Conservation (phyloP, 768 basidiomycete genomes). For the Candolleomyces efflorescens region DNA sequence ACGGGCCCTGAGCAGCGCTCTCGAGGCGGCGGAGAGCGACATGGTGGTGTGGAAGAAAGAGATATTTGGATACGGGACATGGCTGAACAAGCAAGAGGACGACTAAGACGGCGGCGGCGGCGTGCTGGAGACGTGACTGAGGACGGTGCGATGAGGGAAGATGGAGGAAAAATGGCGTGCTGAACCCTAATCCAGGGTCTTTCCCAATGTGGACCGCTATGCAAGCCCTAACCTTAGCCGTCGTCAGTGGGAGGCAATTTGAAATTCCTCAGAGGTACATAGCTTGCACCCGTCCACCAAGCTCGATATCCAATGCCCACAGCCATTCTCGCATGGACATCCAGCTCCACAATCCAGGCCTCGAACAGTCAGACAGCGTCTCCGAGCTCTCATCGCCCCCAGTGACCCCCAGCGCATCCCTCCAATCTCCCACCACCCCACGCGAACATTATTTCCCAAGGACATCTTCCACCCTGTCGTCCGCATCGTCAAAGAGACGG, state of each 20-base stretch:
- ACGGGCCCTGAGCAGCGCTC: conserved; percentile 7
- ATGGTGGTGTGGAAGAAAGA: conserved; percentile 2
- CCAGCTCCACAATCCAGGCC: neutral
- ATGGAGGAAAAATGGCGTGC: neutral
- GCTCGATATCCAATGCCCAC: conserved; percentile 3
- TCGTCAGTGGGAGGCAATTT: too few species aligned
- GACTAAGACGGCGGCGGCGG: conserved; percentile 1
- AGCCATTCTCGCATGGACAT: conserved; percentile 3
- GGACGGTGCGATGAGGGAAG: neutral
- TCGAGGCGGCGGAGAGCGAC: conserved; percentile 9
- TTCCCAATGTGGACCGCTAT: neutral
- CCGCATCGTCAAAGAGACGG: conserved; percentile 1
- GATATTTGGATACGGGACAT: neutral
- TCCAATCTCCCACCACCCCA: conserved; percentile 2
- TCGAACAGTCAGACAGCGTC: neutral
- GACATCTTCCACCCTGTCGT: conserved; percentile 1
- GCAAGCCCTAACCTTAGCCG: conserved; percentile 13
- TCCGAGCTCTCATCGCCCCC: conserved; percentile 7
- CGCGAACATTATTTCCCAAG: conserved; percentile 1
- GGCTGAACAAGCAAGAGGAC: neutral
- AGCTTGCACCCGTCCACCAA: neutral
- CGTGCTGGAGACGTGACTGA: conserved; percentile 9
- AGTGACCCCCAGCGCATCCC: neutral
- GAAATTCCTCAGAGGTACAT: neutral
- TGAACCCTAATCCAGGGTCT: neutral